These are phyloP conservation scores for Mortierella sp. DNA, from an alignment of 371 early-diverging fungal genomes.

Conservation along the genomic window DNA sequence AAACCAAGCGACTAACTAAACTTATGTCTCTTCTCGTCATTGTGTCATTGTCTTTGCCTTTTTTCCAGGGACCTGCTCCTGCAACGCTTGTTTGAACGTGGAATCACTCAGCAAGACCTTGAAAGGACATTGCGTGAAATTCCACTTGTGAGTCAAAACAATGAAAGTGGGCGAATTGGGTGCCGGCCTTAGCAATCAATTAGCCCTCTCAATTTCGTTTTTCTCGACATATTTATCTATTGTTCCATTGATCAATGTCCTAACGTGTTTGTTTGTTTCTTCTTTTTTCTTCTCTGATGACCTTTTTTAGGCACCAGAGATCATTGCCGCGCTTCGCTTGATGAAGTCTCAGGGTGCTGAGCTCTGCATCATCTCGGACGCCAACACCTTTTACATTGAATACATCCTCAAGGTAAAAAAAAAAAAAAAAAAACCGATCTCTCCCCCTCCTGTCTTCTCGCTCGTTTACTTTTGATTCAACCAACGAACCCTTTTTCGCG, in stretches of 20 bases:
- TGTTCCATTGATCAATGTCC: neutral
- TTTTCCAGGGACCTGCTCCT: slow-evolving; percentile 62
- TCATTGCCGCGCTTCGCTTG: slow-evolving; percentile 63
- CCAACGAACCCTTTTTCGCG: neutral
- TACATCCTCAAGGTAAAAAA: slow-evolving; percentile 70
- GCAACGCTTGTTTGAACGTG: slow-evolving; percentile 68
- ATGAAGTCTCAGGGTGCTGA: slow-evolving; percentile 66
- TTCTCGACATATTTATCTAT: neutral
- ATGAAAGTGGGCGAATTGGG: neutral
- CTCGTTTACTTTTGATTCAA: neutral
- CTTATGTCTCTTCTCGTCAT: neutral
- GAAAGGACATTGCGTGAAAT: slow-evolving; percentile 63
- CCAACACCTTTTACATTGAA: slow-evolving; percentile 82
- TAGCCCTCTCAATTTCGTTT: neutral
- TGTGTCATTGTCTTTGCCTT: neutral
- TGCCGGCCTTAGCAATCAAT: neutral
- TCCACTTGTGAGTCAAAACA: slow-evolving; percentile 70
- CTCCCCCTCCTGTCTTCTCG: neutral
- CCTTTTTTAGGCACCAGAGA: slow-evolving; percentile 64
- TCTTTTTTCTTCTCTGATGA: neutral
- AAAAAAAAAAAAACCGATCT: neutral
- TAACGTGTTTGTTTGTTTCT: neutral
- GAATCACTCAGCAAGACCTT: slow-evolving; percentile 65
- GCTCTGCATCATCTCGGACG: slow-evolving; percentile 78
- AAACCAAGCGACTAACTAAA: neutral